A percentile compares a stretch with the other conserved stretches of the same genome.
phyloP scores from a whole-genome alignment of 75 land plant genomes.

The Picea glauca region DNA sequence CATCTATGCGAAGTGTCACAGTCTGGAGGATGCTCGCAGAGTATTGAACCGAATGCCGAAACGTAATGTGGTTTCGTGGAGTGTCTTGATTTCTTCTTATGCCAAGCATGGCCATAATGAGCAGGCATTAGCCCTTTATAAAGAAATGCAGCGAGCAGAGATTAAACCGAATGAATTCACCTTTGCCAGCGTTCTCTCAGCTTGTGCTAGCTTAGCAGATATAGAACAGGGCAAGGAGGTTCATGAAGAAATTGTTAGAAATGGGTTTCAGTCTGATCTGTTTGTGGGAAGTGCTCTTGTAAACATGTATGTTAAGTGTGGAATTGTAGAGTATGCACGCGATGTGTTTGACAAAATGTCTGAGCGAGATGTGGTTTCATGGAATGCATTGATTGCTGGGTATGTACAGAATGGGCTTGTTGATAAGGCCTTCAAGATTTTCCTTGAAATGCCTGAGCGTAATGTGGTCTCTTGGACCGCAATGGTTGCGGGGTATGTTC shows the following conservation, averaged over 20 bases:
- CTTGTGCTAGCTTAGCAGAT: slow-evolving; percentile 18
- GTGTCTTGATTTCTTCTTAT: slow-evolving; percentile 16
- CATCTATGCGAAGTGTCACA: slow-evolving; percentile 51
- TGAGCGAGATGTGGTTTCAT: slow-evolving; percentile 37
- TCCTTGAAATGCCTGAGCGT: slow-evolving; percentile 26
- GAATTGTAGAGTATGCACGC: slow-evolving; percentile 22
- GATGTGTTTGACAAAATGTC: slow-evolving; percentile 46
- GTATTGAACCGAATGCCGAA: slow-evolving; percentile 15
- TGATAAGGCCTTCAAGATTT: slow-evolving; percentile 22
- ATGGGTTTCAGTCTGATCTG: slow-evolving; percentile 16
- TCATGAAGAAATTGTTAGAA: slow-evolving; percentile 27
- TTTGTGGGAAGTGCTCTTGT: slow-evolving; percentile 51
- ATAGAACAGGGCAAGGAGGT: slow-evolving; percentile 6
- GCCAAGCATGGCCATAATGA: neutral
- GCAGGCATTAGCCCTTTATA: neutral
- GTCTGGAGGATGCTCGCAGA: slow-evolving; percentile 14
- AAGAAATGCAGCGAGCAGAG: slow-evolving; percentile 1
- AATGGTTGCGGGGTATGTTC: slow-evolving; percentile 37
- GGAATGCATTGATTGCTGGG: slow-evolving; percentile 57
- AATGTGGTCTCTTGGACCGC: slow-evolving; percentile 62
- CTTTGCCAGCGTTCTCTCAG: slow-evolving; percentile 20
- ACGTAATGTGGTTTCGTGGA: slow-evolving; percentile 19
- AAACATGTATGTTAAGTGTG: slow-evolving; percentile 50
- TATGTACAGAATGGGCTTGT: slow-evolving; percentile 42
- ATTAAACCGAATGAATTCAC: neutral